Evolutionary conservation across 192 early-diverging fungal genomes (phyloP).

Genomic region (Gigaspora rosea): DNA sequence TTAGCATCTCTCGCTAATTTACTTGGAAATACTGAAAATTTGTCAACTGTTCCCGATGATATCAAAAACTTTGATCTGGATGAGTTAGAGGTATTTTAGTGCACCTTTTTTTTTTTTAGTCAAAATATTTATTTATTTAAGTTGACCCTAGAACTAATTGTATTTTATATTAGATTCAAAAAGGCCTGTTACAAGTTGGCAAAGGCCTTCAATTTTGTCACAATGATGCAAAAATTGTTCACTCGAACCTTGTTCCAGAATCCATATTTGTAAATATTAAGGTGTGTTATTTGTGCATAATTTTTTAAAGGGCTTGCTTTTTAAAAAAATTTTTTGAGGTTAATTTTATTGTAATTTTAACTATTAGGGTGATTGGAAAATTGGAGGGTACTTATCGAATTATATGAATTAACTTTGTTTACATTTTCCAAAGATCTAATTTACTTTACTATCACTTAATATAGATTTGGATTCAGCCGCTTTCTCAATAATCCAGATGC

Average conservation of each 20-base stretch:
- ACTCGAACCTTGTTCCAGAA: constrained; percentile 71
- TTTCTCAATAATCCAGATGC: constrained; percentile 49
- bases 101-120: not conserved
- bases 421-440: not conserved
- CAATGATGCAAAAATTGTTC: constrained; percentile 68
- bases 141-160: not conserved
- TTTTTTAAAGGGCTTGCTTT: too few relatives aligned
- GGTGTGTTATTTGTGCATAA: constrained; percentile 34
- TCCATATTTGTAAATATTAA: constrained; percentile 77
- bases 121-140: not conserved
- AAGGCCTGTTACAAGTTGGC: constrained; percentile 72
- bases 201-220: constrained; percentile 80
- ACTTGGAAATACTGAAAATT: too few relatives aligned
- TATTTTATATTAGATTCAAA: constrained; percentile 59
- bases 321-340: too few relatives aligned
- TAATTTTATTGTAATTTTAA: not conserved
- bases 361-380: constrained; percentile 75
- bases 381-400: constrained; percentile 57
- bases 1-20: too few relatives aligned
- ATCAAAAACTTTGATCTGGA: too few relatives aligned
- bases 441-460: not conserved
- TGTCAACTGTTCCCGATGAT: too few relatives aligned
- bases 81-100: constrained; percentile 24
- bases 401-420: not conserved
- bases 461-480: constrained; percentile 67